Conservation (phyloP, 2,329 filamentous ascomycete species). For the Acrocalymma vagum region DNA sequence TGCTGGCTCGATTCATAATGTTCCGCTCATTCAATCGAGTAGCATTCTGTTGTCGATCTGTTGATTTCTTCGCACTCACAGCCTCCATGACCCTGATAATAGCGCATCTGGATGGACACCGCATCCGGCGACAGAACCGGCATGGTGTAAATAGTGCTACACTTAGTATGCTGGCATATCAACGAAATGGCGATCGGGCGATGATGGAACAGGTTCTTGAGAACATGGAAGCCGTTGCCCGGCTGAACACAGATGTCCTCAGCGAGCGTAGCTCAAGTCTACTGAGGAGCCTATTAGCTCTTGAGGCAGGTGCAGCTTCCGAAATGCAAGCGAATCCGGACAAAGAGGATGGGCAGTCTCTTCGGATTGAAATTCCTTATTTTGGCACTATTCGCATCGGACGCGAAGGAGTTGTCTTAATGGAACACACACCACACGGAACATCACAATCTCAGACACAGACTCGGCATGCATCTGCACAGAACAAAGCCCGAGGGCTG, state of each 20-base stretch:
- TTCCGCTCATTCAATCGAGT: conserved; percentile 17
- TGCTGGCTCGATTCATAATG: conserved; percentile 20
- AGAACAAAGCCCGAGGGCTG: too few species aligned
- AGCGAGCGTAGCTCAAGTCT: conserved; percentile 16
- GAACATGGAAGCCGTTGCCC: conserved; percentile 12
- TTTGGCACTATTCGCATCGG: conserved; percentile 43
- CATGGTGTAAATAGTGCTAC: too few species aligned
- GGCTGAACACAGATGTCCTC: conserved; percentile 16
- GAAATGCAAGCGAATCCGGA: too few species aligned
- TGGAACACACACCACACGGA: conserved; percentile 27
- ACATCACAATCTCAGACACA: neutral
- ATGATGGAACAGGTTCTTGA: conserved; percentile 23
- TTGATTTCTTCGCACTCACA: conserved; percentile 28
- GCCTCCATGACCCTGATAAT: conserved; percentile 25
- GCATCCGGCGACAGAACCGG: conserved; percentile 1
- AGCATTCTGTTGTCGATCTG: conserved; percentile 17
- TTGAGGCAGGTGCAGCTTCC: conserved; percentile 22
- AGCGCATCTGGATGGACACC: conserved; percentile 23
- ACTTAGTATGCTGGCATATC: conserved; percentile 22
- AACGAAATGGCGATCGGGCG: conserved; percentile 22
- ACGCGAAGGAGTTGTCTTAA: conserved; percentile 24
- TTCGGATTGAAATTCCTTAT: conserved; percentile 31
- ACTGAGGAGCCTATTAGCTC: conserved; percentile 20
- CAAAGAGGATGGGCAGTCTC: too few species aligned
- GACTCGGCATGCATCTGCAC: neutral